These are phyloP conservation scores for Malania oleifera DNA, from an alignment of 164 flowering plant genomes.

Conservation along the genomic window DNA sequence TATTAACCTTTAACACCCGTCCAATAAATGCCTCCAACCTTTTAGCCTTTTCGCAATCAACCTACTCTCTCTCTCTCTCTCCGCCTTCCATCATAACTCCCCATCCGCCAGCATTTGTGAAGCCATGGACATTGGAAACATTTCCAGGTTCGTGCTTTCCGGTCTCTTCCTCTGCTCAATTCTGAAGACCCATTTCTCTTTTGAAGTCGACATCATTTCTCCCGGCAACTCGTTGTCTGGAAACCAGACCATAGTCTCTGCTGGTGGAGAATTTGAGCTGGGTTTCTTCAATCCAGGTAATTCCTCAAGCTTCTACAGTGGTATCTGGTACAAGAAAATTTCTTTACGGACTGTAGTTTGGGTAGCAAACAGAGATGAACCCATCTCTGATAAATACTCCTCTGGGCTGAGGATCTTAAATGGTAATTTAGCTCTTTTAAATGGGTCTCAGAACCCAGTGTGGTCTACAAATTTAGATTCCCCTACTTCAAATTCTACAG, in stretches of 20 bases:
- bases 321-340: constrained; percentile 48
- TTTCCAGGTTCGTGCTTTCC: constrained; percentile 5
- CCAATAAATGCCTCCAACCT: too few relatives aligned
- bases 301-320: constrained; percentile 43
- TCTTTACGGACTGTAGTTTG: constrained; percentile 35
- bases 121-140: constrained; percentile 10
- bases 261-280: constrained; percentile 34
- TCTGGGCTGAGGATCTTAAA: constrained; percentile 30
- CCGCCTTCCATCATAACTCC: too few relatives aligned
- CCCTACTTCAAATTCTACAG: not conserved
- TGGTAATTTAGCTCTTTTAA: not conserved
- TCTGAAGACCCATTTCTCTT: constrained; percentile 10
- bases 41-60: too few relatives aligned
- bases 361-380: constrained; percentile 62
- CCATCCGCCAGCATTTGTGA: not conserved
- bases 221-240: constrained; percentile 44
- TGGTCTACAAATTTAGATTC: not conserved
- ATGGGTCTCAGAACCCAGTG: not conserved
- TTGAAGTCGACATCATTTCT: constrained; percentile 36
- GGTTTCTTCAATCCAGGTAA: constrained; percentile 72
- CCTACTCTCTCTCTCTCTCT: too few relatives aligned
- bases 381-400: constrained; percentile 33
- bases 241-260: constrained; percentile 41
- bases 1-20: too few relatives aligned
- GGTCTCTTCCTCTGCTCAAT: constrained; percentile 18